Evolutionary conservation across 179 eudicot genomes (phyloP).

Genomic region (Beta lomatogona): DNA sequence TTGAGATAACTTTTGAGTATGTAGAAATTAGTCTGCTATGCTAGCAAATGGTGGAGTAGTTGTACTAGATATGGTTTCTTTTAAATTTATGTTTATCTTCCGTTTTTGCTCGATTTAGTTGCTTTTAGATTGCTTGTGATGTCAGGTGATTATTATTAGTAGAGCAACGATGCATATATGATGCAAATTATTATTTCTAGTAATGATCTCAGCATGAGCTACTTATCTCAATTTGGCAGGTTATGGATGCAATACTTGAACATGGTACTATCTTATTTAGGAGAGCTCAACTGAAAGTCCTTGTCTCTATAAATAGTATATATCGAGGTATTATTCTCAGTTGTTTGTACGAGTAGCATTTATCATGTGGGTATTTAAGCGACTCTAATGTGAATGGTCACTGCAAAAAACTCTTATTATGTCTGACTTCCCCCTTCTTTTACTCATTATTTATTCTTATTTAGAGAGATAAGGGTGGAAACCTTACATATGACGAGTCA

Average conservation of each 20-base stretch:
- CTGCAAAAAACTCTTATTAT: not conserved
- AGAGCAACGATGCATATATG: too few relatives aligned
- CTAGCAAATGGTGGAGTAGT: too few relatives aligned
- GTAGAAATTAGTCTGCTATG: too few relatives aligned
- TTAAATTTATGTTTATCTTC: too few relatives aligned
- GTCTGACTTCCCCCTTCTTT: not conserved
- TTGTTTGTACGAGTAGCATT: not conserved
- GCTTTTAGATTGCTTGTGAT: too few relatives aligned
- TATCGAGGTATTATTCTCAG: conserved; percentile 57
- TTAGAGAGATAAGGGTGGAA: conserved; percentile 87
- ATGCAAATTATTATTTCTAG: too few relatives aligned
- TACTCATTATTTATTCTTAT: conserved; percentile 8
- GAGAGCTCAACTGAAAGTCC: conserved; percentile 90
- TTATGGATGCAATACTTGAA: conserved; percentile 76
- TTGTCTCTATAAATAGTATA: conserved; percentile 78
- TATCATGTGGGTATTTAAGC: not conserved
- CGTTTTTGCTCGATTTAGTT: too few relatives aligned
- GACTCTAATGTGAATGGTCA: not conserved
- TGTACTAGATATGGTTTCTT: too few relatives aligned
- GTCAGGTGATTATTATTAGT: too few relatives aligned
- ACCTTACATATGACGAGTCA: conserved; percentile 56
- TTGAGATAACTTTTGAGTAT: too few relatives aligned
- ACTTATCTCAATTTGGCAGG: conserved; percentile 38
- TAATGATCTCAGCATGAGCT: conserved; percentile 5
- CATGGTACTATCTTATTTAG: conserved; percentile 80